Conservation (phyloP, 2,329 filamentous ascomycete species). For the Fusarium sp. region DNA sequence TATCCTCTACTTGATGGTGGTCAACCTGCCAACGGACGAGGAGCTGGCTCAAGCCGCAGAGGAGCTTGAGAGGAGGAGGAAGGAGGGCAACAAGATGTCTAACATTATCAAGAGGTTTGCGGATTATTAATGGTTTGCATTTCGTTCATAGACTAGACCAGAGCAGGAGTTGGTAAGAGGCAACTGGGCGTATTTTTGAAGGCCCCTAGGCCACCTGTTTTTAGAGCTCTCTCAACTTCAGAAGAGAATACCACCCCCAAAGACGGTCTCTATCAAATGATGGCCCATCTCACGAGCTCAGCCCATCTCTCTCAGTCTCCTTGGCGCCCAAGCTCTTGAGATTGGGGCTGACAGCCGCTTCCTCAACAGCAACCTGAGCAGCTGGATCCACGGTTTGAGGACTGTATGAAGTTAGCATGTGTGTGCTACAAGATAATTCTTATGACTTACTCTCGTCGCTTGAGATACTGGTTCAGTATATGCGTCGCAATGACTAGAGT, state of each 20-base stretch:
- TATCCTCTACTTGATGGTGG: slow-evolving; percentile 30
- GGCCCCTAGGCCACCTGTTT: not conserved
- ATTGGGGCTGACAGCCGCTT: not conserved
- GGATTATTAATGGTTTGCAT: not conserved
- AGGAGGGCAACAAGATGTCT: slow-evolving; percentile 1
- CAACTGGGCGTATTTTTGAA: not conserved
- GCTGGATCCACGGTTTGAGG: not conserved
- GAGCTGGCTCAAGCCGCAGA: slow-evolving; percentile 21
- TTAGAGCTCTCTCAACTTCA: not conserved
- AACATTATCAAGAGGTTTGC: slow-evolving; percentile 6
- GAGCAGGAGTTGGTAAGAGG: not conserved
- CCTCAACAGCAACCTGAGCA: not conserved
- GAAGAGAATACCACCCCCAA: not conserved
- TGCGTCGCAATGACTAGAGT: not conserved
- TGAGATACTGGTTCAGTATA: not conserved
- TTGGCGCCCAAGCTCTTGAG: not conserved
- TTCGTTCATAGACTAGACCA: not conserved
- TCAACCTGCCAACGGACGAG: slow-evolving; percentile 28
- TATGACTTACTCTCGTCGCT: not conserved
- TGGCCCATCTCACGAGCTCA: not conserved
- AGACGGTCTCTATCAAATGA: not conserved
- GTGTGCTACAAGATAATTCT: not conserved
- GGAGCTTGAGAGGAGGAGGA: slow-evolving; percentile 9
- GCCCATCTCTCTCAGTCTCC: not conserved
- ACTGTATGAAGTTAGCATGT: not conserved